These are phyloP conservation scores for Cinnamomum chago DNA, from an alignment of 164 flowering plant genomes.

Conservation along the genomic window DNA sequence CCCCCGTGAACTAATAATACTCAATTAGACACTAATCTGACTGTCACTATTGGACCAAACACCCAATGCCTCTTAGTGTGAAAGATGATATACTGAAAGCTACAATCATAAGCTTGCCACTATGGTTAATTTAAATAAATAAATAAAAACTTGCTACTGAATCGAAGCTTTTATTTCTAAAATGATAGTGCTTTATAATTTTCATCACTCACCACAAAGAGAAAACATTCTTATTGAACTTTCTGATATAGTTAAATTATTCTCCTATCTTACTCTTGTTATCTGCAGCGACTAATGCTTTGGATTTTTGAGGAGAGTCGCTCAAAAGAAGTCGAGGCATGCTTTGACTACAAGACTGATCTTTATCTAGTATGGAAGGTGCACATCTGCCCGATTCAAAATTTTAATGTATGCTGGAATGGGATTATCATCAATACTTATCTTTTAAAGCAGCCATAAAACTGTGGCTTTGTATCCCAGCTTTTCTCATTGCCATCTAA, in stretches of 20 bases:
- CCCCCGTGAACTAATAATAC: too few relatives aligned
- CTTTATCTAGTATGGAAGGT: constrained; percentile 59
- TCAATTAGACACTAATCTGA: too few relatives aligned
- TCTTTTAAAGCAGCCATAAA: not conserved
- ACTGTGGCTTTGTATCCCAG: not conserved
- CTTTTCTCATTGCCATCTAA: not conserved
- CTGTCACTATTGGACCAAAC: too few relatives aligned
- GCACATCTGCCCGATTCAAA: not conserved
- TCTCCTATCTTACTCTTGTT: constrained; percentile 8
- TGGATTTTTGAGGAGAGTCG: constrained; percentile 31
- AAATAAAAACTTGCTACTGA: too few relatives aligned
- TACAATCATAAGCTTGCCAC: not conserved
- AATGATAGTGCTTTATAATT: not conserved
- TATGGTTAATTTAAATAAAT: not conserved
- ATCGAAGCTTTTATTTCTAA: too few relatives aligned
- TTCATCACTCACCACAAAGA: not conserved
- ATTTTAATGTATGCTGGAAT: not conserved
- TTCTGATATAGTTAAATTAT: too few relatives aligned
- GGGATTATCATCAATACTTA: not conserved
- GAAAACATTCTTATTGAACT: not conserved
- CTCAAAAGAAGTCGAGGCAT: constrained; percentile 12
- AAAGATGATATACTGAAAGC: not conserved
- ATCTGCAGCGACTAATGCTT: constrained; percentile 57
- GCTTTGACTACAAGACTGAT: constrained; percentile 13
- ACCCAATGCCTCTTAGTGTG: too few relatives aligned